These are phyloP conservation scores for Penicillium desertorum DNA, from an alignment of 495 filamentous ascomycete species.

Conservation along the genomic window DNA sequence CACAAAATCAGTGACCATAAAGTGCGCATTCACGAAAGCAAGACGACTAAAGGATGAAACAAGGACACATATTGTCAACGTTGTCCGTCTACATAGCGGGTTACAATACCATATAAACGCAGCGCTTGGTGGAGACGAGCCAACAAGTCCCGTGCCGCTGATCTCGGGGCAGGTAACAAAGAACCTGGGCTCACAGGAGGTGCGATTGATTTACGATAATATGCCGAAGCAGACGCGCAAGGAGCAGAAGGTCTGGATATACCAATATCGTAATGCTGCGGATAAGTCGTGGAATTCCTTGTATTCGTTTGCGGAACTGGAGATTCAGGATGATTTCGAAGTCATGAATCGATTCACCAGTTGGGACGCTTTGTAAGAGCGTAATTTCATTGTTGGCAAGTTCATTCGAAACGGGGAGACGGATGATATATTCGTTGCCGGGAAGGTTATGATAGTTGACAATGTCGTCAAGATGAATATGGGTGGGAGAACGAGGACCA, in stretches of 20 bases:
- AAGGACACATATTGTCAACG: constrained; percentile 70
- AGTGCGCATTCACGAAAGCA: not conserved
- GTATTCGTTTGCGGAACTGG: constrained; percentile 61
- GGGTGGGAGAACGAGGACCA: constrained; percentile 53
- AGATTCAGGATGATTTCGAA: constrained; percentile 61
- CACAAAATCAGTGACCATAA: not conserved
- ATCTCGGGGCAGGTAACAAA: constrained; percentile 34
- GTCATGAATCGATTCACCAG: constrained; percentile 62
- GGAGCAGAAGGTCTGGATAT: constrained; percentile 58
- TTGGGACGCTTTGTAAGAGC: constrained; percentile 49
- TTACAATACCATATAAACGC: constrained; percentile 64
- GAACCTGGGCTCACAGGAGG: constrained; percentile 51
- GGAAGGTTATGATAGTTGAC: constrained; percentile 59
- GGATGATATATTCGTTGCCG: constrained; percentile 39
- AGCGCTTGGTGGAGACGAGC: constrained; percentile 66
- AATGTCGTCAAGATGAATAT: constrained; percentile 58
- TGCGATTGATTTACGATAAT: constrained; percentile 47
- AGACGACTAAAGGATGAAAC: not conserved
- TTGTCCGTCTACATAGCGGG: constrained; percentile 54
- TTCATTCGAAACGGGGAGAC: constrained; percentile 49
- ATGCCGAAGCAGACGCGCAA: constrained; percentile 45
- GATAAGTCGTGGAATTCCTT: constrained; percentile 52
- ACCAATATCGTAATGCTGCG: constrained; percentile 53
- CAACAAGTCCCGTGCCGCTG: constrained; percentile 54
- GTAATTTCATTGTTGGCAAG: constrained; percentile 53